A percentile compares a stretch with the other conserved stretches of the same genome.
Conservation (phyloP, 2,329 filamentous ascomycete genomes). For the Colletotrichum cordylinicola region DNA sequence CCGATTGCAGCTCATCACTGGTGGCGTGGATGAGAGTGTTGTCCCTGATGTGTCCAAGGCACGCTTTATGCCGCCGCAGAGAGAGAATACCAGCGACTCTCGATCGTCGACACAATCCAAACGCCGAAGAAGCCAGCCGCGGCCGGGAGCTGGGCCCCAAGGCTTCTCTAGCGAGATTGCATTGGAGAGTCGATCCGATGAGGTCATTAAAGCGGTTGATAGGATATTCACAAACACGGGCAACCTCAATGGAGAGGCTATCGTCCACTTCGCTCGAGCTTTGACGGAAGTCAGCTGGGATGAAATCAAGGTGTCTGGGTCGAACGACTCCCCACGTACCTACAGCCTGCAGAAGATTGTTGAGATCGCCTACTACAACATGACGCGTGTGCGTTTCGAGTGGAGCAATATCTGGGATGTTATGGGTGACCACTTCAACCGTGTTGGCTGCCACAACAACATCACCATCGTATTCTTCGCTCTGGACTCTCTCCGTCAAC, state of each 20-base stretch:
- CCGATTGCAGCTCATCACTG: slow-evolving; percentile 90
- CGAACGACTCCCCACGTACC: slow-evolving; percentile 92
- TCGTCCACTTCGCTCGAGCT: slow-evolving; percentile 92
- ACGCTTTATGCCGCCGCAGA: slow-evolving; percentile 68
- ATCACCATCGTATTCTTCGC: slow-evolving; percentile 98
- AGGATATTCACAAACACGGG: slow-evolving; percentile 97
- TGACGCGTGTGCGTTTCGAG: slow-evolving; percentile 97
- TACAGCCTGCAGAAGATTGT: slow-evolving; percentile 98
- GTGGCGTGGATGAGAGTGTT: slow-evolving; percentile 90
- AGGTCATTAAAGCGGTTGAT: slow-evolving; percentile 92
- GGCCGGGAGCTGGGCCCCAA: slow-evolving; percentile 65
- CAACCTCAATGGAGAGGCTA: slow-evolving; percentile 90
- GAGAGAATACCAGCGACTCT: slow-evolving; percentile 59
- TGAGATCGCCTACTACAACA: slow-evolving; percentile 99
- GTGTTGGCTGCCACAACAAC: slow-evolving; percentile 95
- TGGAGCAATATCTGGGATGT: slow-evolving; percentile 99
- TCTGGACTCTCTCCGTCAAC: slow-evolving; percentile 89
- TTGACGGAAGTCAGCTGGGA: slow-evolving; percentile 98
- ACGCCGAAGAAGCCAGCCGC: slow-evolving; percentile 42
- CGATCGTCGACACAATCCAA: slow-evolving; percentile 72
- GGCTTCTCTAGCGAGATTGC: slow-evolving; percentile 81
- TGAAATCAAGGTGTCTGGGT: slow-evolving; percentile 96
- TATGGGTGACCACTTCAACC: slow-evolving; percentile 97
- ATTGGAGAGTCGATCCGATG: slow-evolving; percentile 88
- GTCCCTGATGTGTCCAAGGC: slow-evolving; percentile 92